Evolutionary conservation across 2,329 filamentous ascomycete genomes (phyloP).

Genomic region (Colletotrichum sojae): DNA sequence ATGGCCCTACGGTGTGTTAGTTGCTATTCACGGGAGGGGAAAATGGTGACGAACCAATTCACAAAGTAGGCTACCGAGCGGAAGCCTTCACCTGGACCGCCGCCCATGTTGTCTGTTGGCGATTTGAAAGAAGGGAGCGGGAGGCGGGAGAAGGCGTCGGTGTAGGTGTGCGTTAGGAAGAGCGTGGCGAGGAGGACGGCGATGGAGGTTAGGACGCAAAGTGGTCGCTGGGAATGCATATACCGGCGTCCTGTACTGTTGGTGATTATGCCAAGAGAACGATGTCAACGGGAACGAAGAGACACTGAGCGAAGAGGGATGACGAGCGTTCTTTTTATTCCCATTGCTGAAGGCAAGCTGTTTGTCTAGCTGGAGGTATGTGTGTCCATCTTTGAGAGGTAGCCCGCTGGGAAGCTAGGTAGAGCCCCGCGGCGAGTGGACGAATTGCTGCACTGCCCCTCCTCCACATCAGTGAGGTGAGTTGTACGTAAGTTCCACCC

Average conservation of each 20-base stretch:
- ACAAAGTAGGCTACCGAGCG: constrained; percentile 81
- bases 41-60: constrained; percentile 67
- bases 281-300: background rate
- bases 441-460: constrained; percentile 31
- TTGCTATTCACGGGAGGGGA: constrained; percentile 41
- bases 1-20: constrained; percentile 71
- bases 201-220: constrained; percentile 40
- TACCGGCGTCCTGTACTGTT: background rate
- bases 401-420: background rate
- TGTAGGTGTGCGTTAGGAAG: constrained; percentile 42
- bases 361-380: background rate
- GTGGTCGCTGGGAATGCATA: constrained; percentile 38
- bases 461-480: constrained; percentile 10
- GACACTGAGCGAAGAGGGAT: background rate
- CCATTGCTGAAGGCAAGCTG: constrained; percentile 15
- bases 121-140: constrained; percentile 22
- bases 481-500: constrained; percentile 10
- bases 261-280: background rate
- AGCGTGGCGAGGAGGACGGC: constrained; percentile 43
- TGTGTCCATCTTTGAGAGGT: constrained; percentile 9
- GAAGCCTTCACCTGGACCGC: constrained; percentile 65
- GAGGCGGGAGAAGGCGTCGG: constrained; percentile 32
- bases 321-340: constrained; percentile 5
- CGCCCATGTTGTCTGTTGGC: constrained; percentile 55
- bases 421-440: constrained; percentile 21